Percentiles rank a stretch among this genome's conserved stretches.
Evolutionary conservation across 2,329 filamentous ascomycete species (phyloP).

Genomic region (Fusarium secorum): DNA sequence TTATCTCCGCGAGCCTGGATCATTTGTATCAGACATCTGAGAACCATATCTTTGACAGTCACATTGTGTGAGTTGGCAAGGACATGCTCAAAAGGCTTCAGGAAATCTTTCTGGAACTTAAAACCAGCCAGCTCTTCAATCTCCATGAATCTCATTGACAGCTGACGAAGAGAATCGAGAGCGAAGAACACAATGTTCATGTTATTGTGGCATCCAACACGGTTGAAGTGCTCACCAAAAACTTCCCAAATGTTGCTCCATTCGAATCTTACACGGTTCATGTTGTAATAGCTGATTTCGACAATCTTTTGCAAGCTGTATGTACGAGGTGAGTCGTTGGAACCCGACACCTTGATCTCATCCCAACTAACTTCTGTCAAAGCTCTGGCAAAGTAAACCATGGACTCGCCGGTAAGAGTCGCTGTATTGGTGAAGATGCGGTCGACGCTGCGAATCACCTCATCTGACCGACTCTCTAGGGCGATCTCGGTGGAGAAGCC

Average conservation of each 20-base stretch:
- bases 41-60: conserved; percentile 95
- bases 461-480: conserved; percentile 88
- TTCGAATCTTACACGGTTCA: conserved; percentile 97
- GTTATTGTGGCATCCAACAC: conserved; percentile 95
- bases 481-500: conserved; percentile 81
- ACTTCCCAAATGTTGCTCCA: conserved; percentile 99
- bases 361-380: conserved; percentile 98
- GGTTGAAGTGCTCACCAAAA: conserved; percentile 97
- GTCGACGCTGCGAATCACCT: conserved; percentile 92
- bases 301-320: conserved; percentile 98
- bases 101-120: conserved; percentile 99
- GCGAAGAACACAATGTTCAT: conserved; percentile 98
- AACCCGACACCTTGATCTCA: conserved; percentile 96
- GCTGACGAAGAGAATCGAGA: conserved; percentile 89
- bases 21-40: conserved; percentile 98
- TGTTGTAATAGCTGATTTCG: conserved; percentile 99
- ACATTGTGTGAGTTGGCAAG: conserved; percentile 92
- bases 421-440: conserved; percentile 97
- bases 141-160: conserved; percentile 99
- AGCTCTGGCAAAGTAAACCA: conserved; percentile 92
- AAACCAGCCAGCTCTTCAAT: conserved; percentile 97
- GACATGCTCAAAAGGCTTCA: conserved; percentile 98
- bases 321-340: conserved; percentile 92
- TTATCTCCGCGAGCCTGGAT: conserved; percentile 96
- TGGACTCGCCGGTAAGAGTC: conserved; percentile 90